phyloP scores from a whole-genome alignment of 371 early-diverging fungal species.

The Circinella umbellata region DNA sequence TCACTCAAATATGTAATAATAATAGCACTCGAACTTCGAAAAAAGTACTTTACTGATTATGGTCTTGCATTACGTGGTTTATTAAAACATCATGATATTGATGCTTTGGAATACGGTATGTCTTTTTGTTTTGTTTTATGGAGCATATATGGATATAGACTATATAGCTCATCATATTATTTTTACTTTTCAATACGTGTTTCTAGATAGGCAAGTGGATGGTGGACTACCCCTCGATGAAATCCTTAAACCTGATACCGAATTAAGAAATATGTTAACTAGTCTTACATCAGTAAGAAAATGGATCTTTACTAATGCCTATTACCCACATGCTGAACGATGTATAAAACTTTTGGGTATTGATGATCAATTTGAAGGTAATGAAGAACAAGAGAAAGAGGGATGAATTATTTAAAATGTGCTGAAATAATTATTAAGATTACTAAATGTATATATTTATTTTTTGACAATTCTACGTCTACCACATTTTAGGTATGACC shows the following conservation, averaged over 20 bases:
- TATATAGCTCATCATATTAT: no score
- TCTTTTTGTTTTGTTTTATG: not conserved
- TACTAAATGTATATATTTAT: no score
- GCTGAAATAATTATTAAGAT: no score
- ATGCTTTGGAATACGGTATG: slow-evolving; percentile 66
- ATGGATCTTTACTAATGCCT: slow-evolving; percentile 91
- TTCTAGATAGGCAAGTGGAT: slow-evolving; percentile 70
- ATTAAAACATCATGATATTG: slow-evolving; percentile 67
- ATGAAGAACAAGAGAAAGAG: no score
- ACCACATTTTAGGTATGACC: slow-evolving; percentile 48
- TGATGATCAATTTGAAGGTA: slow-evolving; percentile 78
- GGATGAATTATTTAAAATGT: no score
- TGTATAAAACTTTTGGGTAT: slow-evolving; percentile 70
- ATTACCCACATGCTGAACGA: slow-evolving; percentile 70
- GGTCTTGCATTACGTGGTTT: slow-evolving; percentile 84
- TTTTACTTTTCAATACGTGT: no score
- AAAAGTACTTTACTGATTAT: slow-evolving; percentile 69
- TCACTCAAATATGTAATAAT: not conserved
- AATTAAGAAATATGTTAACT: slow-evolving; percentile 69
- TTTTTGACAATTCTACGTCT: not conserved
- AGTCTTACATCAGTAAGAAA: slow-evolving; percentile 55
- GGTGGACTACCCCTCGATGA: slow-evolving; percentile 73
- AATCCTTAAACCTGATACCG: slow-evolving; percentile 63
- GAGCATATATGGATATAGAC: not conserved
- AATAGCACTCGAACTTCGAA: slow-evolving; percentile 53